These are phyloP conservation scores for Claviceps cyperi DNA, from an alignment of 2,329 filamentous ascomycete species.

Conservation along the genomic window DNA sequence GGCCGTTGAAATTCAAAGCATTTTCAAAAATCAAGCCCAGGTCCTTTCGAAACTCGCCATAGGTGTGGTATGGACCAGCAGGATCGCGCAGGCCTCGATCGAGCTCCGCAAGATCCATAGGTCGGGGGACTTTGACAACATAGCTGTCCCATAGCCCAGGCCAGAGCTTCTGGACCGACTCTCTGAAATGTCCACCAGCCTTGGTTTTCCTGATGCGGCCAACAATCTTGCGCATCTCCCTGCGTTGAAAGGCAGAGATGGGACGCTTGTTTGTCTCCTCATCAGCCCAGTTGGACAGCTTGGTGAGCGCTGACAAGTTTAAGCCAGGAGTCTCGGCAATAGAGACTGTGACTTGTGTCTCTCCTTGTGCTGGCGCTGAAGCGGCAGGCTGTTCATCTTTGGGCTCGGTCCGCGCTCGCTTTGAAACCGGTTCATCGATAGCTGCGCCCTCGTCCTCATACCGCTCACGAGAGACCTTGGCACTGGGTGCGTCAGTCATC, in stretches of 20 bases:
- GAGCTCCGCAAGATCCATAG: constrained; percentile 74
- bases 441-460: constrained; percentile 65
- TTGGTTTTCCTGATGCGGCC: constrained; percentile 77
- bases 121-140: constrained; percentile 51
- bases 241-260: constrained; percentile 45
- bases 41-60: constrained; percentile 62
- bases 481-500: constrained; percentile 39
- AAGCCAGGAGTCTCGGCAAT: constrained; percentile 6
- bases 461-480: constrained; percentile 58
- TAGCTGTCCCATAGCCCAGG: constrained; percentile 64
- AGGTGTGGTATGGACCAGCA: constrained; percentile 42
- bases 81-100: constrained; percentile 64
- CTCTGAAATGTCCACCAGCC: constrained; percentile 58
- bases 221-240: constrained; percentile 50
- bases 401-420: constrained; percentile 63
- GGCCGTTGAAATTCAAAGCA: constrained; percentile 68
- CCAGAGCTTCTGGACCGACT: constrained; percentile 63
- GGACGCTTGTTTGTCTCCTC: constrained; percentile 27
- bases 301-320: constrained; percentile 11
- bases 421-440: constrained; percentile 54
- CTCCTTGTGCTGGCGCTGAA: constrained; percentile 5
- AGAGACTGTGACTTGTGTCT: constrained; percentile 4
- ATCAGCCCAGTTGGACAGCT: constrained; percentile 26
- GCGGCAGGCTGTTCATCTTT: constrained; percentile 23
- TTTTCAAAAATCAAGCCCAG: constrained; percentile 70